Conservation (phyloP, 2,329 filamentous ascomycete species). For the Lasiodiplodia citricola region DNA sequence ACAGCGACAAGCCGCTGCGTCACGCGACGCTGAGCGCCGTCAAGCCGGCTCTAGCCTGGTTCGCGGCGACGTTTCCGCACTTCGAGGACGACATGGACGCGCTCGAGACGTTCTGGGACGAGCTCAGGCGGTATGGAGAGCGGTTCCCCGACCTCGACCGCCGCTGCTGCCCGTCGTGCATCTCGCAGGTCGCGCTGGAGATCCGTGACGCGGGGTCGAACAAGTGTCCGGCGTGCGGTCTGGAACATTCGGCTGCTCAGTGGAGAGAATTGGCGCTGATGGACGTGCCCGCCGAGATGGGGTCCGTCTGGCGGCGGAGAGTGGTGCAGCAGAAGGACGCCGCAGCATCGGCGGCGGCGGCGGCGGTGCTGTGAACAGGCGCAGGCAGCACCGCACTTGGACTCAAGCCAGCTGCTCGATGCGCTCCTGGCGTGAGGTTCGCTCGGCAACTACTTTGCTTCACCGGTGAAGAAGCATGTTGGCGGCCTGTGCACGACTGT, state of each 20-base stretch:
- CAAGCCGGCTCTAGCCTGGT: background rate
- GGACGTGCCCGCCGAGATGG: background rate
- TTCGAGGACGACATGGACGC: background rate
- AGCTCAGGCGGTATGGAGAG: background rate
- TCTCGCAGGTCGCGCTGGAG: background rate
- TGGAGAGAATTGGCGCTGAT: background rate
- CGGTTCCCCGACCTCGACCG: background rate
- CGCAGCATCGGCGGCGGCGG: too few species aligned
- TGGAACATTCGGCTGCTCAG: background rate
- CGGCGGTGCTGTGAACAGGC: too few species aligned
- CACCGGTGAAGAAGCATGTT: background rate
- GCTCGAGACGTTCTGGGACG: conserved; percentile 5
- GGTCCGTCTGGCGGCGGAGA: background rate
- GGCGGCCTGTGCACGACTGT: conserved; percentile 11
- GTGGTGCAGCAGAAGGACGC: too few species aligned
- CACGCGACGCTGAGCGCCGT: background rate
- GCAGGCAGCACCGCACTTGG: background rate
- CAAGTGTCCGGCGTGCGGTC: background rate
- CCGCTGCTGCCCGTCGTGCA: background rate
- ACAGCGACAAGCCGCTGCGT: background rate
- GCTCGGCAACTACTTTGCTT: conserved; percentile 1
- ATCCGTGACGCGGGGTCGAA: background rate
- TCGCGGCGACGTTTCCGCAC: background rate
- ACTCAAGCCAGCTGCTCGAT: background rate
- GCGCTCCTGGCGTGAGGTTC: background rate